Conservation (phyloP, 2,329 filamentous ascomycete genomes). For the Neopestalotiopsis sp. region DNA sequence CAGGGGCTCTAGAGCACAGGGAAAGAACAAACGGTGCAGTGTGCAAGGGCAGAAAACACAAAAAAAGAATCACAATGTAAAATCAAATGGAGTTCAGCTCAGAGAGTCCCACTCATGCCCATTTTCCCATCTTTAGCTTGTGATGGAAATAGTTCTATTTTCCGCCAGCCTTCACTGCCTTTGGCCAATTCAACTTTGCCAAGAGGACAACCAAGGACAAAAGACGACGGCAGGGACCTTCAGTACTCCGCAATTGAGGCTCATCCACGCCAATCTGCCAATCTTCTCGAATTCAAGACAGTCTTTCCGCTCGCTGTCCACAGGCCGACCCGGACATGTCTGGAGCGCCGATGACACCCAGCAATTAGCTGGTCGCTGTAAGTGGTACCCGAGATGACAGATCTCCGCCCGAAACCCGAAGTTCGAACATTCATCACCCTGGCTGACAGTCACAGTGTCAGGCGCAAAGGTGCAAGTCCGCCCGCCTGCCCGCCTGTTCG, state of each 20-base stretch:
- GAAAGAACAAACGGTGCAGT: too few species aligned
- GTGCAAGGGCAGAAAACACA: too few species aligned
- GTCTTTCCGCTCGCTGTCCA: neutral
- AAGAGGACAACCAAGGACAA: neutral
- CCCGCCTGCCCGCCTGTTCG: too few species aligned
- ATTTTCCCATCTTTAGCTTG: too few species aligned
- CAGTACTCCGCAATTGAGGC: conserved; percentile 1
- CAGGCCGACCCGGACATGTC: neutral
- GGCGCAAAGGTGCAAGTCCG: too few species aligned
- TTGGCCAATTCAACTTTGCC: neutral
- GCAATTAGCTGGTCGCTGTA: neutral
- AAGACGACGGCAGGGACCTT: neutral
- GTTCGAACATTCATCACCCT: neutral
- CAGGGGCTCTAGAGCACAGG: too few species aligned
- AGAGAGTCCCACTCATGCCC: too few species aligned
- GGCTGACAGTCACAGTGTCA: neutral
- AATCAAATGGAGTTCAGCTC: too few species aligned
- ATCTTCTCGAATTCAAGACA: conserved; percentile 5
- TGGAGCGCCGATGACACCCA: neutral
- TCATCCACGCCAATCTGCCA: neutral
- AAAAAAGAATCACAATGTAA: too few species aligned
- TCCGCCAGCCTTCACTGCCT: too few species aligned
- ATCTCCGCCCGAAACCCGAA: conserved; percentile 1
- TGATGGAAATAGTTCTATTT: too few species aligned
- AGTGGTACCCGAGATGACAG: neutral